Conservation (phyloP, 2,329 filamentous ascomycete genomes). For the Aquanectria penicillioides region DNA sequence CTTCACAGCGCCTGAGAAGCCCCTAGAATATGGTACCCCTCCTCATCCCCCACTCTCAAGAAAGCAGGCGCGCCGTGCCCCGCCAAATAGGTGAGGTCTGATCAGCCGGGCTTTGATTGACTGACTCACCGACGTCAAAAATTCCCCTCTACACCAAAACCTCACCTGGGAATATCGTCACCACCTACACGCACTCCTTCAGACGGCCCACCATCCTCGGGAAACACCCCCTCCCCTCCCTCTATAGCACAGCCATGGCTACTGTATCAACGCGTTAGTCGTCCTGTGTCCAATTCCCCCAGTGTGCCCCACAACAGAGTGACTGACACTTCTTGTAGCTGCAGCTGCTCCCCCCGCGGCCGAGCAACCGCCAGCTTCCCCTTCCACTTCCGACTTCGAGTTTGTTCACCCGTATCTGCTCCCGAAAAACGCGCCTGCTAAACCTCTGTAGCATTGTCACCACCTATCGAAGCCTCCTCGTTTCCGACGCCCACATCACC, state of each 20-base stretch:
- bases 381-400: slow-evolving; percentile 40
- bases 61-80: slow-evolving; percentile 22
- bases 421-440: background rate
- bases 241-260: slow-evolving; percentile 23
- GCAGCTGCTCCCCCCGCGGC: slow-evolving; percentile 27
- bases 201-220: background rate
- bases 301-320: too few relatives aligned
- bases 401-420: slow-evolving; percentile 20
- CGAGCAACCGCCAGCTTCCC: slow-evolving; percentile 32
- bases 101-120: slow-evolving; percentile 18
- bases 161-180: slow-evolving; percentile 34
- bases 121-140: slow-evolving; percentile 37
- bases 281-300: background rate
- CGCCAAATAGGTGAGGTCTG: slow-evolving; percentile 32
- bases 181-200: background rate
- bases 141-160: slow-evolving; percentile 33
- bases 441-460: slow-evolving; percentile 60
- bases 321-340: background rate
- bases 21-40: background rate
- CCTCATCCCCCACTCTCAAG: background rate
- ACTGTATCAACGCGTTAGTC: slow-evolving; percentile 32
- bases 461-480: slow-evolving; percentile 64
- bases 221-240: background rate
- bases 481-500: slow-evolving; percentile 82
- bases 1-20: too few relatives aligned